Percentiles rank a stretch among this genome's conserved stretches.
Conservation (phyloP, 2,329 filamentous ascomycete genomes). For the Arthrobotrys entomopaga region DNA sequence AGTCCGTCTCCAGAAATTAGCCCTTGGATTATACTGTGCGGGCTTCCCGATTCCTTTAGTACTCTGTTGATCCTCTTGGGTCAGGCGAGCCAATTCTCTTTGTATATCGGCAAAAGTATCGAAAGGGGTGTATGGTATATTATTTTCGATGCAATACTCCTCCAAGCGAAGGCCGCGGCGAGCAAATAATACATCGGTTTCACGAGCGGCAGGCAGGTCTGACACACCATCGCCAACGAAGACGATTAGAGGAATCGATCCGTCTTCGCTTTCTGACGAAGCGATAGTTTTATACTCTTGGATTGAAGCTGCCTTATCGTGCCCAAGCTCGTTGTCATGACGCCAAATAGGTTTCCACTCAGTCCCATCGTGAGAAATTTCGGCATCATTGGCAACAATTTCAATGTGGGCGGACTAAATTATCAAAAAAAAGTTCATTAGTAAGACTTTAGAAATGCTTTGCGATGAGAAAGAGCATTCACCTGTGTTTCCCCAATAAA, state of each 20-base stretch:
- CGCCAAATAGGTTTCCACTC: conserved; percentile 75
- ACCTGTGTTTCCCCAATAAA: conserved; percentile 71
- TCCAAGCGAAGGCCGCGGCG: conserved; percentile 73
- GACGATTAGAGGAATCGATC: conserved; percentile 72
- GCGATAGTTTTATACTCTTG: conserved; percentile 70
- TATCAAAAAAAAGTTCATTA: neutral
- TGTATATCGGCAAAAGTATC: conserved; percentile 75
- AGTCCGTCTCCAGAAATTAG: conserved; percentile 74
- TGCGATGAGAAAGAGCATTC: neutral
- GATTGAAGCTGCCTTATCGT: conserved; percentile 75
- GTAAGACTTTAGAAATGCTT: neutral
- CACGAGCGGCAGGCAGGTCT: conserved; percentile 72
- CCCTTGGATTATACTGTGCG: conserved; percentile 73
- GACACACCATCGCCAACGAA: conserved; percentile 78
- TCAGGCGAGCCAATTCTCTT: conserved; percentile 69
- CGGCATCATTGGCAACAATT: conserved; percentile 75
- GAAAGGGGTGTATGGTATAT: conserved; percentile 71
- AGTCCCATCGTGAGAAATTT: conserved; percentile 69
- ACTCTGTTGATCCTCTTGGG: conserved; percentile 70
- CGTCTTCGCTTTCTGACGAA: conserved; percentile 68
- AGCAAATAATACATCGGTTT: conserved; percentile 76
- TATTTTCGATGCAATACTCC: conserved; percentile 73
- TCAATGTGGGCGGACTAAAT: conserved; percentile 69
- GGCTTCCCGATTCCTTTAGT: conserved; percentile 71
- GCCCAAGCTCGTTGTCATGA: conserved; percentile 73